Evolutionary conservation across 768 basidiomycete genomes (phyloP), one percentile per base, ranked within the genome.

Genomic region (Lentinula aciculospora): DNA sequence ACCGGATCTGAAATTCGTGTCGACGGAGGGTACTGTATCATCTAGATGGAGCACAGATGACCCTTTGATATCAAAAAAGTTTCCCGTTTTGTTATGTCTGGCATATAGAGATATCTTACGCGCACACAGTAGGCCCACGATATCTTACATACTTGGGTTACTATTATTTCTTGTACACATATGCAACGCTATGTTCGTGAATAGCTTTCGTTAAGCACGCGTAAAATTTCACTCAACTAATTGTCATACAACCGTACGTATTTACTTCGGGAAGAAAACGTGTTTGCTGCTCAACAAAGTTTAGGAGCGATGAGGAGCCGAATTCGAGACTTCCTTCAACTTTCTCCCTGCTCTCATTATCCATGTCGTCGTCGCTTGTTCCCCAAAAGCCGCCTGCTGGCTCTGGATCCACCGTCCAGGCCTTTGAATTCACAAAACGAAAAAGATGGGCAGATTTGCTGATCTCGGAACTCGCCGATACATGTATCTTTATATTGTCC

Each of bases 391-490:
- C 42, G 15, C 4, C 42, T 19, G 12, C 54, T 6, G 9, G 7
- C 36, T 13, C 54, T 29, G 54, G 17, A 40, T 1, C 53, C 0
- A n/a, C 54, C 13, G 17, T 9, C 9, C 64, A 72, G 7, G 73
- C 74, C 12, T 94, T 84, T 64, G 92, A 94, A 68, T 94, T 94
- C 68, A 91, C 89, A 0, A 92, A 90, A 66, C 76, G 92, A 57
- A 93, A 93, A 68, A 80, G 86, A 56, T 94, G 92, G 92, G 86
- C 85, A 17, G 92, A 94, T 68, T 74, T 94, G 13, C 76, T 93
- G 25, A 71, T 89, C 58, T 78, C 83, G 1, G 92, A 93, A 67
- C 79, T 92, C 29, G 82, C 87, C 29, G 92, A 92, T 60, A 83
- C 80, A 17, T 77, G 89, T 66, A 73, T 82, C 32, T 76, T 94